Base-by-base conservation (phyloP, 495 filamentous ascomycete genomes). In the Niebla homalea region DNA sequence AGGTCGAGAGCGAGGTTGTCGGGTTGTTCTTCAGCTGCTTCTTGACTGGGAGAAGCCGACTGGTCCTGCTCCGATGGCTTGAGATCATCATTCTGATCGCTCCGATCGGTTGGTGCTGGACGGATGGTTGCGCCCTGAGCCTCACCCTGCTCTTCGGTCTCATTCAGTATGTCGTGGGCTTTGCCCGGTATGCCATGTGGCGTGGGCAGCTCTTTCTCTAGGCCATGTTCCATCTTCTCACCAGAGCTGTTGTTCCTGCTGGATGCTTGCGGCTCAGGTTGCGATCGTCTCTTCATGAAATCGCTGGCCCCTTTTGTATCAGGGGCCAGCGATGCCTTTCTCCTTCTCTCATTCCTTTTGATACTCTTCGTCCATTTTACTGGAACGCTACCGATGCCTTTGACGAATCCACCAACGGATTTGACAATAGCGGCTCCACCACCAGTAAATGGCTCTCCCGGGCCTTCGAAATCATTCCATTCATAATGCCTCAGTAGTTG, bases 401-500 rank as follows among this genome's bases (percentile, higher is more conserved):
- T 65, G 19, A 75, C 72, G 12, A 76, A 66, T 35, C 73, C 71
- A 0, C 71, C 71, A 0, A 81, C 57, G 4, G 73, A 72, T 5
- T 70, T 64, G 21, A 76, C 60, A 3, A 85, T 49, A 4, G 79
- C 80, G 1, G 72, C 71, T 7, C 76, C 73, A 1, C 68, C 64
- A 5, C 84, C 84, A 2, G 82, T 83, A 26, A 88, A 55, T 1
- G 84, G 84, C 58, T 87, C 84, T 0, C 83, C 84, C 0, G 84
- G 83, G 0, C 84, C 84, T 48, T 83, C 81, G 52, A 85, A 87
- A 57, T 87, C 84, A 51, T 86, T 86, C 83, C 83, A 88, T 53
- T 86, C 81, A 32, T 72, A 72, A 51, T 85, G 81, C 26, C 84
- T 67, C 3, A 83, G 55, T 18, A 86, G 64, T 38, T 76, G 70